Evolutionary conservation across 352 stramenopile species (phyloP).

Genomic region (Saprolegnia parasitica): DNA sequence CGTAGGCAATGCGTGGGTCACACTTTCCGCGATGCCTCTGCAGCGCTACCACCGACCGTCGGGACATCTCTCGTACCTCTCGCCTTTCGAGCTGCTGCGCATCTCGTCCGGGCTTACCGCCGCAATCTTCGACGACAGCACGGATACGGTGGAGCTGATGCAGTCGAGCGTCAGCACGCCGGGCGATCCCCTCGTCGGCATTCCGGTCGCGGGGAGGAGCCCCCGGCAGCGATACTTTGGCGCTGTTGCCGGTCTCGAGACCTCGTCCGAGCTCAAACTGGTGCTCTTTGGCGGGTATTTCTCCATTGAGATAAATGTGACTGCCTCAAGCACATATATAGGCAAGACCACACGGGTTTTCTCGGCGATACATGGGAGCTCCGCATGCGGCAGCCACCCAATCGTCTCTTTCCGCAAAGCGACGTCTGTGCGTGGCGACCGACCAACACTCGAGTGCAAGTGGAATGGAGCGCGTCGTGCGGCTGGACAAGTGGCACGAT

Average conservation of each 20-base stretch:
- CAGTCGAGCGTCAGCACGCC: background rate
- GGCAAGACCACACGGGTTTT: slow-evolving; percentile 56
- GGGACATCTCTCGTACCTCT: slow-evolving; percentile 7
- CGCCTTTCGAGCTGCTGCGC: background rate
- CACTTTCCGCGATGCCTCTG: background rate
- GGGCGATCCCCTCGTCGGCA: background rate
- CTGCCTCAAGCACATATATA: background rate
- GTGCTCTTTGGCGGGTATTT: slow-evolving; percentile 45
- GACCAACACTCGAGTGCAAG: slow-evolving; percentile 36
- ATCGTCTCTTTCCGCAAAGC: slow-evolving; percentile 37
- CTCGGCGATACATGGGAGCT: slow-evolving; percentile 61
- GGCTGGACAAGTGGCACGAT: slow-evolving; percentile 32
- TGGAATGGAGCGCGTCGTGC: slow-evolving; percentile 44
- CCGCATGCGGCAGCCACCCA: slow-evolving; percentile 9
- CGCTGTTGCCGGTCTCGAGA: background rate
- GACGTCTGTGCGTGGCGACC: slow-evolving; percentile 47
- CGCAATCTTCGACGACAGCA: background rate
- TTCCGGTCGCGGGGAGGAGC: slow-evolving; percentile 7
- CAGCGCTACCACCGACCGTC: background rate
- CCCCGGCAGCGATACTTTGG: slow-evolving; percentile 18
- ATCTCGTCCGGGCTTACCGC: background rate
- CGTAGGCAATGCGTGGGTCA: slow-evolving; percentile 17
- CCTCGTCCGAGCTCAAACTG: slow-evolving; percentile 33
- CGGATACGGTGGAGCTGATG: background rate
- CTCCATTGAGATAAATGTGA: background rate